phyloP scores from a whole-genome alignment of 352 stramenopile species.

The Pythium phragmiticola region DNA sequence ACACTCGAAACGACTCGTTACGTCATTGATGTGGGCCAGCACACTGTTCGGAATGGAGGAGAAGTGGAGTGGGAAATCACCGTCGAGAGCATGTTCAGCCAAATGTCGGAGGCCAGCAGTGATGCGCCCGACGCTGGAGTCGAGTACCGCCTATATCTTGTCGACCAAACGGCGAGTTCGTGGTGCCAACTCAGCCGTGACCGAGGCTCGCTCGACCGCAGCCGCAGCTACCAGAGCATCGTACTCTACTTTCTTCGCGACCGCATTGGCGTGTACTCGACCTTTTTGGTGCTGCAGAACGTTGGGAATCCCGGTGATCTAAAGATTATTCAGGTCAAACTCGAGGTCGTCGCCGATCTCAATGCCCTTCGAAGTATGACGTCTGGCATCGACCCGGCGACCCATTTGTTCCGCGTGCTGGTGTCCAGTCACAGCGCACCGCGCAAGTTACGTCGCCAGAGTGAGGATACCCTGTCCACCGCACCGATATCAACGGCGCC shows the following conservation, averaged over 20 bases:
- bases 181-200: conserved; percentile 84
- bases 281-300: conserved; percentile 86
- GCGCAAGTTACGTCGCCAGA: conserved; percentile 62
- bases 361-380: conserved; percentile 84
- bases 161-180: conserved; percentile 68
- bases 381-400: conserved; percentile 55
- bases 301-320: conserved; percentile 75
- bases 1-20: conserved; percentile 80
- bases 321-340: conserved; percentile 84
- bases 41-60: conserved; percentile 83
- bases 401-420: conserved; percentile 85
- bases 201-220: conserved; percentile 69
- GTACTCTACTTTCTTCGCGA: conserved; percentile 83
- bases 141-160: conserved; percentile 74
- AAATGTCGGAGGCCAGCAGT: conserved; percentile 26
- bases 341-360: conserved; percentile 86
- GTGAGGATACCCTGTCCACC: conserved; percentile 39
- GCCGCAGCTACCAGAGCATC: conserved; percentile 78
- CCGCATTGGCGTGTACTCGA: conserved; percentile 81
- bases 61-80: conserved; percentile 90
- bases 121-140: conserved; percentile 45
- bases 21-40: conserved; percentile 84
- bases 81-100: conserved; percentile 72
- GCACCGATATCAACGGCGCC: background rate
- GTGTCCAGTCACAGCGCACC: conserved; percentile 70